Evolutionary conservation across 495 filamentous ascomycete species (phyloP).

Genomic region (Xylaria telfairii): DNA sequence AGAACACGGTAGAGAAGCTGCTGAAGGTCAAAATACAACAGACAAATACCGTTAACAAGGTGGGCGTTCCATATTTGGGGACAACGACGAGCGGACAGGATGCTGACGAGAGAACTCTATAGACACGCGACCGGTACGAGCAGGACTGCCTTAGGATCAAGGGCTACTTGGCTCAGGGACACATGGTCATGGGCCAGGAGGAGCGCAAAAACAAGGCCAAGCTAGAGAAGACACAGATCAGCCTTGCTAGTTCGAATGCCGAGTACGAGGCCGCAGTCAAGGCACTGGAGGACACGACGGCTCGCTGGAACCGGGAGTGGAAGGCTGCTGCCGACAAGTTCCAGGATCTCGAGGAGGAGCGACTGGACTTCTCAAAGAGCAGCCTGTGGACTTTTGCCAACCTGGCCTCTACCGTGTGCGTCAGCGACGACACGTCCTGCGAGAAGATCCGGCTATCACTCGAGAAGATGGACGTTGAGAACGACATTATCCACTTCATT

Average conservation of each 20-base stretch:
- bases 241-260: slow-evolving; percentile 83
- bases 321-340: slow-evolving; percentile 99
- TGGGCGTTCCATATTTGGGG: slow-evolving; percentile 34
- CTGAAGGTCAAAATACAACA: slow-evolving; percentile 93
- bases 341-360: slow-evolving; percentile 97
- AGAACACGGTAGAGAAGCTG: slow-evolving; percentile 88
- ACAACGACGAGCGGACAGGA: background rate
- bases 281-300: slow-evolving; percentile 92
- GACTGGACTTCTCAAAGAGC: slow-evolving; percentile 94
- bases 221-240: slow-evolving; percentile 97
- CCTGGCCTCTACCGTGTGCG: slow-evolving; percentile 96
- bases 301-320: slow-evolving; percentile 97
- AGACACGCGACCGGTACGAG: slow-evolving; percentile 93
- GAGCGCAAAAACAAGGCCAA: slow-evolving; percentile 99
- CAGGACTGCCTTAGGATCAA: slow-evolving; percentile 98
- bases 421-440: slow-evolving; percentile 96
- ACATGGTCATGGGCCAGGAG: slow-evolving; percentile 99
- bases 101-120: slow-evolving; percentile 36
- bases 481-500: slow-evolving; percentile 92
- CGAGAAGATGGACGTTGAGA: slow-evolving; percentile 95
- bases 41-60: slow-evolving; percentile 90
- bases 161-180: slow-evolving; percentile 95
- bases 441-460: slow-evolving; percentile 96
- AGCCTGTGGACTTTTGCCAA: slow-evolving; percentile 98
- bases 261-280: slow-evolving; percentile 96